Evolutionary conservation across 805 yeast species (phyloP), one percentile per base, ranked within the genome.

Genomic region (Citeromyces matritensis): DNA sequence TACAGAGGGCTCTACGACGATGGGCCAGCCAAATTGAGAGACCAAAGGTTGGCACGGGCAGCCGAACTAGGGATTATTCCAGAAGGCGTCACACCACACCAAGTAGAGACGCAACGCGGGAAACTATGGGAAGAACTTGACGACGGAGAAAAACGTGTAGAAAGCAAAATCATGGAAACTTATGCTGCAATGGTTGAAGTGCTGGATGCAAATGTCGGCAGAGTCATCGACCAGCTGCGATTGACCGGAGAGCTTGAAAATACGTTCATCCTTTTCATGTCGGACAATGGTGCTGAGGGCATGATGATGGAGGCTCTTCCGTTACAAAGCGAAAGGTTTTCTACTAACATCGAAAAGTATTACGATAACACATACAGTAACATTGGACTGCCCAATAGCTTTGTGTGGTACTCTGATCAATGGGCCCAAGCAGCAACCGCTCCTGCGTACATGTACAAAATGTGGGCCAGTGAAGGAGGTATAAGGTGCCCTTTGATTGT

Each of bases 201-300:
- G 4, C 41, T 71, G 44, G 80, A 72, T 40, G 42, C 43, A 24
- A 60, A 69, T 34, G 49, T 72, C 23, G 80, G 78, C 2, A 53
- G 61, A 33, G 60, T 70, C 1, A 34, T 70, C 4, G 48, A 57
- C 4, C 46, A 54, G 13, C 47, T 72, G 15, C 58, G 66, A 40
- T 32, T 38, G 3, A 44, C 50, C 2, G 66, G 58, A 9, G 66
- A 67, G 42, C 44, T 59, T 17, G 75, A 70, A 26, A 65, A 72
- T 47, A 71, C 78, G 0, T 53, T 69, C 39, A 53, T 71, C n/a
- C 37, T 69, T 23, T 72, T 72, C 50, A 65, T 70, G 63, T 68
- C 76, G 3, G 78, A 72, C 45, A 72, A 72, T 44, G 79, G 78
- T 15, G 78, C 78, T 4, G 78, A 72, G 43, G 74, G 78, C 10